Percentiles rank a stretch among this genome's conserved stretches.
Evolutionary conservation across 345 rosid genomes (phyloP).

Genomic region (Sapria himalayana): DNA sequence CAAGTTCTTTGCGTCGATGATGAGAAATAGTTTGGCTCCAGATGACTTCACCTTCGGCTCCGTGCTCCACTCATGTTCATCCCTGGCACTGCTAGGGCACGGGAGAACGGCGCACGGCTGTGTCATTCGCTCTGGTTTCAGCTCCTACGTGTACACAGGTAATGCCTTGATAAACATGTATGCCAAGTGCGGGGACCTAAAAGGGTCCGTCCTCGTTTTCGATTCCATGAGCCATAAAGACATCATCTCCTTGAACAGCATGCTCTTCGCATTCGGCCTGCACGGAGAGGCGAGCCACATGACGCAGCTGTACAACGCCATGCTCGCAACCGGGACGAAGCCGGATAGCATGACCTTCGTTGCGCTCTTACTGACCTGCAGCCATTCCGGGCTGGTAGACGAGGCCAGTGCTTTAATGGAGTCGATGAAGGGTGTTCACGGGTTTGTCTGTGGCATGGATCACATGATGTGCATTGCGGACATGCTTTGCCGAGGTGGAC

Average conservation of each 20-base stretch:
- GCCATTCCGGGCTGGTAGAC: constrained; percentile 50
- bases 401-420: constrained; percentile 42
- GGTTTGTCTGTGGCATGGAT: constrained; percentile 29
- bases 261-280: constrained; percentile 52
- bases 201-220: constrained; percentile 28
- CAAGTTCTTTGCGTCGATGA: constrained; percentile 30
- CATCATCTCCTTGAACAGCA: constrained; percentile 47
- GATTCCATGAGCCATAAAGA: constrained; percentile 23
- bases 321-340: constrained; percentile 27
- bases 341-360: constrained; percentile 40
- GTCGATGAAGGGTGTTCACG: constrained; percentile 26
- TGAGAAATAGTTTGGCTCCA: constrained; percentile 28
- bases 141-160: constrained; percentile 18
- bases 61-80: constrained; percentile 45
- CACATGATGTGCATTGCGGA: constrained; percentile 52
- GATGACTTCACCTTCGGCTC: constrained; percentile 37
- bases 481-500: constrained; percentile 51
- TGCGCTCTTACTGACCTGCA: constrained; percentile 48
- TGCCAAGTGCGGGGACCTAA: constrained; percentile 45
- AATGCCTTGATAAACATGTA: constrained; percentile 64
- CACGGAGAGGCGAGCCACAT: constrained; percentile 51
- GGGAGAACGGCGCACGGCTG: constrained; percentile 53
- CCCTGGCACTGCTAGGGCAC: constrained; percentile 39
- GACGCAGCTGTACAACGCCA: constrained; percentile 28
- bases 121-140: constrained; percentile 30